phyloP scores from a whole-genome alignment of 2,329 filamentous ascomycete genomes.

The Venturiaceae sp. region DNA sequence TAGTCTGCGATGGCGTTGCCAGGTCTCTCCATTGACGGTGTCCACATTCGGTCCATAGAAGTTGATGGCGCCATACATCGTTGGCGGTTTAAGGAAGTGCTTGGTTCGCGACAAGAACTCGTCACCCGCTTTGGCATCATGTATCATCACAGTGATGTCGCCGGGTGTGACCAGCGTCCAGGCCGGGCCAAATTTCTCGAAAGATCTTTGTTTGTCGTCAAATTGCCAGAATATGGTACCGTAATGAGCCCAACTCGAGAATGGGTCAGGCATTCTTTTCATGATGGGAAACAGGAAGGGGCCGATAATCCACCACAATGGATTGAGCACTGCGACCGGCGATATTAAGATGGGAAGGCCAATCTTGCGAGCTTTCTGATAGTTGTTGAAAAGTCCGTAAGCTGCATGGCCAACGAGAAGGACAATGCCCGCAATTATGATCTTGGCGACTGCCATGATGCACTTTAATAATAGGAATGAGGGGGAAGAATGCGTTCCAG shows the following conservation, averaged over 20 bases:
- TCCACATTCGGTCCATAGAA: constrained; percentile 3
- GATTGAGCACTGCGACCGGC: background rate
- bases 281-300: background rate
- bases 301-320: constrained; percentile 1
- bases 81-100: background rate
- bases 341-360: constrained; percentile 1
- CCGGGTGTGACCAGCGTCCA: background rate
- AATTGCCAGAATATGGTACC: background rate
- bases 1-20: constrained; percentile 3
- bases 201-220: background rate
- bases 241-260: background rate
- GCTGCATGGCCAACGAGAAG: background rate
- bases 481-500: background rate
- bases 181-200: background rate
- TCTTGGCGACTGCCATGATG: background rate
- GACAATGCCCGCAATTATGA: background rate
- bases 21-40: constrained; percentile 3
- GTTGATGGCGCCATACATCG: background rate
- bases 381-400: background rate
- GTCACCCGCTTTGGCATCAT: background rate
- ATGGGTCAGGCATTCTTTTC: background rate
- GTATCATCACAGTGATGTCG: background rate
- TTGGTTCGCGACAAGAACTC: background rate
- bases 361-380: constrained; percentile 1
- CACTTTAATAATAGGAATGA: background rate